Evolutionary conservation across 192 early-diverging fungal genomes (phyloP).

Genomic region (Gigaspora rosea): DNA sequence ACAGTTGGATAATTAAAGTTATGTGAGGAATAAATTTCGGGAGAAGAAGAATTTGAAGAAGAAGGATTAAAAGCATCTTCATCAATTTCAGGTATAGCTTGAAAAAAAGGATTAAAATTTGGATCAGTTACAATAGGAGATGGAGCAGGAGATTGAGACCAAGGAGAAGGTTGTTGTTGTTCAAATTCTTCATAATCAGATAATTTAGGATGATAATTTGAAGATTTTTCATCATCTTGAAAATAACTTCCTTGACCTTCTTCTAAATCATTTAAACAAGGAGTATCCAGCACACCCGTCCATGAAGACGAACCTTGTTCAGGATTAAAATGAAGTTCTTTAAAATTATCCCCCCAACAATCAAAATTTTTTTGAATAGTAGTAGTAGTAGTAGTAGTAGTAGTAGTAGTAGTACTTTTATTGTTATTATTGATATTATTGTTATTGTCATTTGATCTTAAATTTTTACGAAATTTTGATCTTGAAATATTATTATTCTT

Average conservation of each 20-base stretch:
- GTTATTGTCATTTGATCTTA: slow-evolving; percentile 28
- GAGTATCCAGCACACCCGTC: slow-evolving; percentile 28
- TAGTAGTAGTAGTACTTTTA: slow-evolving; percentile 26
- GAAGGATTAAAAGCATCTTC: slow-evolving; percentile 58
- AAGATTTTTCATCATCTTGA: not conserved
- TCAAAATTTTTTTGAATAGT: not conserved
- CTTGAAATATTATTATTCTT: slow-evolving; percentile 33
- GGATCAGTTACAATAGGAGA: slow-evolving; percentile 55
- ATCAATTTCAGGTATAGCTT: slow-evolving; percentile 51
- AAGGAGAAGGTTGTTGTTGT: slow-evolving; percentile 56
- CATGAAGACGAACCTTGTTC: not conserved
- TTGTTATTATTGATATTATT: too few relatives aligned
- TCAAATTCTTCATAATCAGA: slow-evolving; percentile 55
- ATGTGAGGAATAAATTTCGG: slow-evolving; percentile 19
- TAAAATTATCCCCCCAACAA: not conserved
- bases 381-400: not conserved
- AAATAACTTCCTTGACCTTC: slow-evolving; percentile 30
- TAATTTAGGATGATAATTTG: slow-evolving; percentile 31
- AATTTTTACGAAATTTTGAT: slow-evolving; percentile 24
- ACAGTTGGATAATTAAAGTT: not conserved
- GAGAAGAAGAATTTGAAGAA: slow-evolving; percentile 35
- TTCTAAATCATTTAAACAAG: slow-evolving; percentile 36
- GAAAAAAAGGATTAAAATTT: slow-evolving; percentile 60
- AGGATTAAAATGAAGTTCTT: not conserved
- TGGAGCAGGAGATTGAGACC: slow-evolving; percentile 60